Evolutionary conservation across 1,284 basidiomycete species (phyloP), one percentile per base, ranked within the genome.

Genomic region (Cystobasidium sp.): DNA sequence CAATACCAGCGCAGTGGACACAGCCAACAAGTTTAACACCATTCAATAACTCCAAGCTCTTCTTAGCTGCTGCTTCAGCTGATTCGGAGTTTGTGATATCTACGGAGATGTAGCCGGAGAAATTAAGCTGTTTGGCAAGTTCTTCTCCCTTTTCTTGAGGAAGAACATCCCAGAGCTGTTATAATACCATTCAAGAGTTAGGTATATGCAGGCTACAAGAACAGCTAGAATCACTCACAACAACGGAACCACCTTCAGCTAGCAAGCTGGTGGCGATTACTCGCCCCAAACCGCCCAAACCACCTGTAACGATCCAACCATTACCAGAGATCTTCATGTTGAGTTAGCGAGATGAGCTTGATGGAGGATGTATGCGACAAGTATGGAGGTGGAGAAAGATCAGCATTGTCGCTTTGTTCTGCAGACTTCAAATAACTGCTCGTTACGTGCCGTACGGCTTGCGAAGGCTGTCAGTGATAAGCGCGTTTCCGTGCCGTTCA

Each of bases 1-100:
- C 79, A 6, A 82, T 78, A 16, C 80, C 81, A 8, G 81, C 81
- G 55, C 81, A 82, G 76, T 82, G 81, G 3, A 82, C 79, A 43
- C 58, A 65, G 1, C 81, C 81, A 47, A 78, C 79, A 44, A 82
- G 76, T 72, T 80, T 81, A 7, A 78, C 80, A 56, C 74, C 73
- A 5, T 68, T 75, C 12, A 79, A 76, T 20, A 65, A 51, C 39
- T 75, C 76, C 10, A 80, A 76, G 39, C 20, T 24, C 43, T 44
- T 46, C 52, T 44, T 56, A 5, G 46, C 44, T 9, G 66, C 66
- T 37, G 53, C 53, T 49, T 51, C 51, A 8, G 53, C 61, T 31
- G 49, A 65, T 31, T 72, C n/a, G n/a, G 43, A 20, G 10, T 64
- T 16, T 14, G 51, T 37, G 14, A 72, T 55, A 24, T 64, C 63